These are phyloP conservation scores for Sporisorium graminicola DNA, from an alignment of 1,284 basidiomycete genomes.

Conservation along the genomic window DNA sequence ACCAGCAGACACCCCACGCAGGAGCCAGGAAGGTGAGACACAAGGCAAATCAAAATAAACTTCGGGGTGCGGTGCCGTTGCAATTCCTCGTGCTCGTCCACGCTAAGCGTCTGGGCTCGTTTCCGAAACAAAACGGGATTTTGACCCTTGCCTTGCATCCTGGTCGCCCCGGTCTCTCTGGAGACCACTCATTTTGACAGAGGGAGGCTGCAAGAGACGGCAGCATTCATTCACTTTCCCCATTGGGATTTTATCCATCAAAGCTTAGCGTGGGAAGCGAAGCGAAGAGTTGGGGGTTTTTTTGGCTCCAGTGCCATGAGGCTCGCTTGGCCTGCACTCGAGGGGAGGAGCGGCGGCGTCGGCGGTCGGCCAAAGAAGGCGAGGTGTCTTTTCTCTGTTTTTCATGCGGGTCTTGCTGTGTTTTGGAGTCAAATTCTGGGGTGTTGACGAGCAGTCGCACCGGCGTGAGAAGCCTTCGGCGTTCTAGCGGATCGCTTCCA, in stretches of 20 bases:
- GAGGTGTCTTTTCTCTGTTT: too few species aligned
- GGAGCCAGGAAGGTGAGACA: too few species aligned
- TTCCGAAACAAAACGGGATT: too few species aligned
- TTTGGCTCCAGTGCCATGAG: conserved; percentile 3
- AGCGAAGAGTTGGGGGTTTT: too few species aligned
- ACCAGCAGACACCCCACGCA: background rate
- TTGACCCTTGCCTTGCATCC: too few species aligned
- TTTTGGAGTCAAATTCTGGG: conserved; percentile 4
- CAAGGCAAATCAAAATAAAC: background rate
- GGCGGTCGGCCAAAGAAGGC: background rate
- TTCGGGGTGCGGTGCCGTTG: background rate
- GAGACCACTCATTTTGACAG: too few species aligned
- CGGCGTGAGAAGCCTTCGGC: conserved; percentile 4
- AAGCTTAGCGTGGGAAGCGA: conserved; percentile 8
- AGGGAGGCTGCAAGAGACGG: too few species aligned
- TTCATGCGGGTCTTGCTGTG: conserved; percentile 6
- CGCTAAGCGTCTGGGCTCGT: too few species aligned
- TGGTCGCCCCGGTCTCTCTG: too few species aligned
- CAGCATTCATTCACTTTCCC: background rate
- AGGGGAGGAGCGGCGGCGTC: too few species aligned
- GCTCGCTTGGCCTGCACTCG: conserved; percentile 4
- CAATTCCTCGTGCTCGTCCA: too few species aligned
- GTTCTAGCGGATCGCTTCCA: background rate
- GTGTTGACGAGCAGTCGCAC: background rate
- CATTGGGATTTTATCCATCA: background rate